Evolutionary conservation across 1,284 basidiomycete genomes (phyloP), one percentile per base, ranked within the genome.

Genomic region (Bondarzewia mesenterica): DNA sequence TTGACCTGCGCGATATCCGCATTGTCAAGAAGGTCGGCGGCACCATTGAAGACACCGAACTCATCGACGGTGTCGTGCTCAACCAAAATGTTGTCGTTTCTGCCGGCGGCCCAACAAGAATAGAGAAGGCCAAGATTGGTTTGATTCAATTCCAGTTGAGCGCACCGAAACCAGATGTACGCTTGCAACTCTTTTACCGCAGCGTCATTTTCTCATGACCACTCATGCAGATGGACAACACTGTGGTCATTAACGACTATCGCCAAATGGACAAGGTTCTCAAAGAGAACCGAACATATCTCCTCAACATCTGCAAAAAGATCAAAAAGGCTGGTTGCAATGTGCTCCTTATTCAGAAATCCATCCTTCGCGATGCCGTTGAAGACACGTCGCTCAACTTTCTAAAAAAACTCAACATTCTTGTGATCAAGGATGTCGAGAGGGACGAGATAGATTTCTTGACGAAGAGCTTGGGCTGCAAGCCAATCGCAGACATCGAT

Each of bases 241-340:
- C 96, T 32, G 94, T 99, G 42, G 89, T 99, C 40, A 97, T 99
- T 59, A 99, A 97, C 61, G 95, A 99, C 70, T 99, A 99, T 74
- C 85, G 96, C 35, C 96, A 99, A 70, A 99, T 99, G 95, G 96
- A 99, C 78, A 98, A 97, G 69, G 95, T 99, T 54, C 86, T 99
- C 67, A 99, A 99, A 69, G 96, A 99, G 70, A 95, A 95, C 57
- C 88, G 95, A 42, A 92, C 96, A 70, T 99, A 99, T 67, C 80
- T 99, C 54, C 82, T 99, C 61, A 98, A 96, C 69, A 82, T 99
- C 55, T 96, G 93, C 83, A 99, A 99, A 71, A 94, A 93, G 71
- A 99, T 99, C 73, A 99, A 98, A 70, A 98, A 98, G 72, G 87
- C 93, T 10, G 95, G 95, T 56, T 99, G 96, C 80, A 99, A 99